Conservation (phyloP, 2,329 filamentous ascomycete genomes). For the Fusarium fujikuroi region DNA sequence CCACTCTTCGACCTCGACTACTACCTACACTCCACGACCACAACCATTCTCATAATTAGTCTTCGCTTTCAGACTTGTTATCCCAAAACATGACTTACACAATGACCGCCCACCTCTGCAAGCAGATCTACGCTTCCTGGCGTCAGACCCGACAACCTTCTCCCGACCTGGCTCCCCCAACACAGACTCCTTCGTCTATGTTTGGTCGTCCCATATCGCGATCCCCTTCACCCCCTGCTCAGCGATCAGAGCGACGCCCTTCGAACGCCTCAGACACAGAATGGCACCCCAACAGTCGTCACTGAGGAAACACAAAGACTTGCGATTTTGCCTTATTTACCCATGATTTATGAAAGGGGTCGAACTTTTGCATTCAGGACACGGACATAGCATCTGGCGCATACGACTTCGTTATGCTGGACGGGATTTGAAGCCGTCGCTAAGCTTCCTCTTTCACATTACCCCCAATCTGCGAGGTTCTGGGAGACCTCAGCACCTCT, state of each 20-base stretch:
- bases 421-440: neutral
- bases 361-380: conserved; percentile 16
- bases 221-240: conserved; percentile 43
- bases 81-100: conserved; percentile 65
- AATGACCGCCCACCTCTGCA: conserved; percentile 70
- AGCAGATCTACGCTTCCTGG: conserved; percentile 70
- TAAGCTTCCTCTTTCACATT: neutral
- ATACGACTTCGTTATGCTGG: conserved; percentile 11
- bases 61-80: neutral
- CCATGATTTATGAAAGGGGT: conserved; percentile 23
- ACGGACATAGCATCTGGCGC: conserved; percentile 22
- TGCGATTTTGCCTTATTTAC: neutral
- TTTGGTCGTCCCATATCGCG: conserved; percentile 37
- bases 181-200: conserved; percentile 43
- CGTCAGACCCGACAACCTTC: conserved; percentile 59
- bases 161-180: conserved; percentile 47
- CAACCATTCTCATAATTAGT: neutral
- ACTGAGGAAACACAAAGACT: conserved; percentile 5
- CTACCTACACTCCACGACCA: conserved; percentile 3
- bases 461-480: neutral
- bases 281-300: conserved; percentile 37
- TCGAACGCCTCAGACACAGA: conserved; percentile 43
- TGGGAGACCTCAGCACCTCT: neutral
- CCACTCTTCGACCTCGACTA: neutral
- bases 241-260: conserved; percentile 40